Evolutionary conservation across 1,139 yeast genomes (phyloP).

Genomic region (Yarrowia galli): DNA sequence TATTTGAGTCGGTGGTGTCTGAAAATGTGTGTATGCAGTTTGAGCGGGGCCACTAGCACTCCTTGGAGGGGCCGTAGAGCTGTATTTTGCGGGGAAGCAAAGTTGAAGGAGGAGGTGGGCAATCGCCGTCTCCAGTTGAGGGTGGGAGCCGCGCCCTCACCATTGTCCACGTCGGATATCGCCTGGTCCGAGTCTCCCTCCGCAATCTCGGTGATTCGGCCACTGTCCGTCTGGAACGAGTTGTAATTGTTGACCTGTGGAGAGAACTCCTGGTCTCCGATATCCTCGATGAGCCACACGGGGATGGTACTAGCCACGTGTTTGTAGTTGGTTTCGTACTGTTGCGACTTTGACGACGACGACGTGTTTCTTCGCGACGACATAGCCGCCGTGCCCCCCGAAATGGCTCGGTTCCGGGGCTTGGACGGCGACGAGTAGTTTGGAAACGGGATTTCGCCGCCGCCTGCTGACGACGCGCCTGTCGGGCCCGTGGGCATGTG

Average conservation of each 20-base stretch:
- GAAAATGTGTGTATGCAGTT: slow-evolving; percentile 37
- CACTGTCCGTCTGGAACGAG: not conserved
- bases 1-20: slow-evolving; percentile 33
- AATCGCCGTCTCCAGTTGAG: slow-evolving; percentile 10
- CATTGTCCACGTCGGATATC: not conserved
- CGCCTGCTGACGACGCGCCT: not conserved
- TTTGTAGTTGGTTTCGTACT: slow-evolving; percentile 35
- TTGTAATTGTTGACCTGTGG: not conserved
- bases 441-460: slow-evolving; percentile 32
- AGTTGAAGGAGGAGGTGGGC: slow-evolving; percentile 33
- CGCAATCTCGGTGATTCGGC: slow-evolving; percentile 4
- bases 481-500: not conserved
- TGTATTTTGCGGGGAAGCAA: slow-evolving; percentile 17
- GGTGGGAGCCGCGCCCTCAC: slow-evolving; percentile 2
- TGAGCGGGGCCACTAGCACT: slow-evolving; percentile 31
- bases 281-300: slow-evolving; percentile 35
- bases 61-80: slow-evolving; percentile 20
- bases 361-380: slow-evolving; percentile 28
- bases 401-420: not conserved
- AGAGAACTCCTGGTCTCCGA: slow-evolving; percentile 18
- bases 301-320: slow-evolving; percentile 38
- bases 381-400: not conserved
- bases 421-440: slow-evolving; percentile 1
- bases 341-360: slow-evolving; percentile 23
- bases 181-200: slow-evolving; percentile 28